These are phyloP conservation scores for Hansfordia pulvinata DNA, from an alignment of 2,329 filamentous ascomycete genomes.

Conservation along the genomic window DNA sequence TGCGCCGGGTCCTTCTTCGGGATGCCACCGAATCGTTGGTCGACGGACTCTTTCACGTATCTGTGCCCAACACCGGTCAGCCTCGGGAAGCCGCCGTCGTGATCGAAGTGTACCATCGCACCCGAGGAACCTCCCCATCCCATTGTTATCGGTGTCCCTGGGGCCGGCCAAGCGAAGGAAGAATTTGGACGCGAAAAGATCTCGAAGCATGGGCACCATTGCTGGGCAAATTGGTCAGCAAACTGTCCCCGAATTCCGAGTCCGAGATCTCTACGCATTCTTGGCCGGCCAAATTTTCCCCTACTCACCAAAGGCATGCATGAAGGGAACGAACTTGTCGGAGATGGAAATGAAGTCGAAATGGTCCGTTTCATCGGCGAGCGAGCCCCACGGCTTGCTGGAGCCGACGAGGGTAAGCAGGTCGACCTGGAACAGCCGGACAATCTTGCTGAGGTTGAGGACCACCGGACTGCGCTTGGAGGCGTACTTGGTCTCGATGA, in stretches of 20 bases:
- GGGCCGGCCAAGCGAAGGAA: slow-evolving; percentile 10
- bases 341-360: slow-evolving; percentile 11
- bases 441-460: slow-evolving; percentile 11
- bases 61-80: slow-evolving; percentile 4
- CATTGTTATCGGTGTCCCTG: slow-evolving; percentile 10
- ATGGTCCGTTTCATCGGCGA: slow-evolving; percentile 10
- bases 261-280: too few relatives aligned
- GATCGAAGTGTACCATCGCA: slow-evolving; percentile 2
- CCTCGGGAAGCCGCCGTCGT: background rate
- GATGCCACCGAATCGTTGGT: slow-evolving; percentile 7
- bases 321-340: slow-evolving; percentile 8
- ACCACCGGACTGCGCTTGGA: slow-evolving; percentile 2
- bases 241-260: too few relatives aligned
- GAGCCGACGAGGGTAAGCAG: slow-evolving; percentile 11
- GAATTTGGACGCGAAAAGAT: slow-evolving; percentile 9
- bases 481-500: slow-evolving; percentile 9
- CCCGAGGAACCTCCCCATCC: slow-evolving; percentile 11
- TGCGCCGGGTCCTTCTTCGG: background rate
- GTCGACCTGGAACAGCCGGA: slow-evolving; percentile 13
- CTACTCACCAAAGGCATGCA: slow-evolving; percentile 9
- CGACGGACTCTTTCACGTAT: slow-evolving; percentile 7
- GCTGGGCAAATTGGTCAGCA: too few relatives aligned
- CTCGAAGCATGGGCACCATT: slow-evolving; percentile 10
- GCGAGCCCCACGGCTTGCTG: slow-evolving; percentile 12
- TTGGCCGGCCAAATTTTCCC: too few relatives aligned